Evolutionary conservation across 257 asterid species (phyloP), one percentile per base, ranked within the genome.

Genomic region (Solanum sitiens): DNA sequence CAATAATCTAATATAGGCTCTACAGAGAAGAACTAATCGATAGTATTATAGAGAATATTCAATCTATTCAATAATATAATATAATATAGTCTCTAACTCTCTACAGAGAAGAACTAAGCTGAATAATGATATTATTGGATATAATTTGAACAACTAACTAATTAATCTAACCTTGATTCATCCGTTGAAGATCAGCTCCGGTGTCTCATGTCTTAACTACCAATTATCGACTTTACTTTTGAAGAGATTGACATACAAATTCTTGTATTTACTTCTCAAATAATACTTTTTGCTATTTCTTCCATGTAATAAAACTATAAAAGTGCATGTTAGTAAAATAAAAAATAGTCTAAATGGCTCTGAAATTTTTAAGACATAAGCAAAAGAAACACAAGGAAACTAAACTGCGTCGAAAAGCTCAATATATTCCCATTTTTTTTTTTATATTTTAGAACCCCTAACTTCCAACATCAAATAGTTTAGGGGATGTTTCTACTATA

Each of bases 101-200:
- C 47, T 74, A 27, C 5, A 82, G 71, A 39, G 67, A 39, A 84
- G 82, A 63, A 72, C 32, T 23, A 83, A 76, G 27, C 50, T 8
- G 21, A 73, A 37, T 73, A 14, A 73, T 37, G 50, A 73, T 37
- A 37, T 73, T 73, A 5, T 73, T 35, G 80, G 82, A 35, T 32
- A 71, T 59, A 20, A 40, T 87, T 40, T 47, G 88, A 83, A 68
- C 21, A 65, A 73, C 37, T 5, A 73, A 73, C 47, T 20, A 45
- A 83, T 21, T 85, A 88, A 70, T 76, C 92, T 70, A 86, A 95
- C 99, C 98, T 94, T 37, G 98, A 95, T 91, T 96, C 98, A 86
- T 95, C 97, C 5, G 98, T 94, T 9, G 98, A 95, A 90, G 95
- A 76, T 96, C 98, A 95, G 86, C 91, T 95, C 98, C 98, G 94